phyloP scores from a whole-genome alignment of 257 asterid species.

The Nicotiana tabacum region DNA sequence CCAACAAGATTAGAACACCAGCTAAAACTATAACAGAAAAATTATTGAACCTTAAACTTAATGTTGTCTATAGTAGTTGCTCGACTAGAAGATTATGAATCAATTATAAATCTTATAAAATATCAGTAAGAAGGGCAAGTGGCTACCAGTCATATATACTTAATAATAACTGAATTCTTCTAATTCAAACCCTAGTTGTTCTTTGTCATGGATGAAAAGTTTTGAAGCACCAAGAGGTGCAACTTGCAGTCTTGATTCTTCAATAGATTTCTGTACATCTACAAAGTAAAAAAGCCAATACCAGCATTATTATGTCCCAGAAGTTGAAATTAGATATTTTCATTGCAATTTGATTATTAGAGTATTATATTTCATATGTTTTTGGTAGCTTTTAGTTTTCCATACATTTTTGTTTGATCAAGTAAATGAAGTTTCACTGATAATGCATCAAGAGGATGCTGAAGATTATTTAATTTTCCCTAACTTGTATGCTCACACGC shows the following conservation, averaged over 20 bases:
- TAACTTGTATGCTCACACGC: not conserved
- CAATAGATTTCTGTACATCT: not conserved
- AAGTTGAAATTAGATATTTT: not conserved
- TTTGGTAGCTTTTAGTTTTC: too few species aligned
- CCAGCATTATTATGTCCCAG: not conserved
- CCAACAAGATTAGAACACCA: not conserved
- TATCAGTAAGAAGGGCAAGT: not conserved
- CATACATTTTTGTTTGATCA: too few species aligned
- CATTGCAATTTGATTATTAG: not conserved
- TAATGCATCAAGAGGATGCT: too few species aligned
- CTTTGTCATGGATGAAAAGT: not conserved
- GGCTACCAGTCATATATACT: not conserved
- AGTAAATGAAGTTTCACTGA: too few species aligned
- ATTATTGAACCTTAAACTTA: not conserved
- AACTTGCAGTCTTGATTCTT: not conserved
- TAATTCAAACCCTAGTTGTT: not conserved
- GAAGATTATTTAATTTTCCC: too few species aligned
- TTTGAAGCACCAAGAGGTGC: not conserved
- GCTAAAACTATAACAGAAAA: not conserved
- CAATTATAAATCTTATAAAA: not conserved
- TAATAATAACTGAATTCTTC: not conserved
- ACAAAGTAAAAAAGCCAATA: not conserved
- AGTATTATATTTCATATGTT: too few species aligned
- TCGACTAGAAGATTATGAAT: not conserved
- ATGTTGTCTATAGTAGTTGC: not conserved